Conservation (phyloP, 345 rosid genomes). For the Eucalyptus tenuipes region DNA sequence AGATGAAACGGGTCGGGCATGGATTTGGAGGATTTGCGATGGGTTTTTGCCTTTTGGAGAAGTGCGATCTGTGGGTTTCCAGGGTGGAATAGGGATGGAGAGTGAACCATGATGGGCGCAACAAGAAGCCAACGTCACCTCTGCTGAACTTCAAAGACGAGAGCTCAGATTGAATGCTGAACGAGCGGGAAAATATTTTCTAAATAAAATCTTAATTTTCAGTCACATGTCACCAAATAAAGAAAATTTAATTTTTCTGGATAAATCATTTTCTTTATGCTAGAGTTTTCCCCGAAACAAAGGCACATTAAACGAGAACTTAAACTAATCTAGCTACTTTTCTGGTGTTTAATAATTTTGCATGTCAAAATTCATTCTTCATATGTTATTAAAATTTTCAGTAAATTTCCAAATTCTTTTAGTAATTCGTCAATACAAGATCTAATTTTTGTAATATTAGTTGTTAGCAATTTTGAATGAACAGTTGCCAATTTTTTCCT, state of each 20-base stretch:
- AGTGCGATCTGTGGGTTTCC: conserved; percentile 1
- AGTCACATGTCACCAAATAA: too few species aligned
- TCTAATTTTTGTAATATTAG: background rate
- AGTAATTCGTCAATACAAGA: background rate
- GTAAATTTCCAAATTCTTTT: background rate
- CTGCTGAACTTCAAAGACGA: background rate
- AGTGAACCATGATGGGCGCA: background rate
- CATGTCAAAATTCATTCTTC: background rate
- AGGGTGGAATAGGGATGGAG: background rate
- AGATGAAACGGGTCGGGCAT: conserved; percentile 12
- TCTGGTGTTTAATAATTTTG: background rate
- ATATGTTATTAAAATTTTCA: background rate
- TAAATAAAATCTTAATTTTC: too few species aligned
- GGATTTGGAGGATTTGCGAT: conserved; percentile 21
- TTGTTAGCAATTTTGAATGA: background rate
- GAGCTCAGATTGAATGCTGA: background rate
- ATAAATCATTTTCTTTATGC: too few species aligned
- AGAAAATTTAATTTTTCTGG: background rate
- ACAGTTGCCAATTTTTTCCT: background rate
- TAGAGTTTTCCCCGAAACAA: background rate
- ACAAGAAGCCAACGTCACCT: background rate
- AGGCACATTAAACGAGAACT: background rate
- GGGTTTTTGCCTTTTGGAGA: conserved; percentile 6
- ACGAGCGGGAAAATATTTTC: background rate
- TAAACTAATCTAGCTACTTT: background rate